These are phyloP conservation scores for Closterium sp. DNA, from an alignment of 139 green algal species.

Conservation along the genomic window DNA sequence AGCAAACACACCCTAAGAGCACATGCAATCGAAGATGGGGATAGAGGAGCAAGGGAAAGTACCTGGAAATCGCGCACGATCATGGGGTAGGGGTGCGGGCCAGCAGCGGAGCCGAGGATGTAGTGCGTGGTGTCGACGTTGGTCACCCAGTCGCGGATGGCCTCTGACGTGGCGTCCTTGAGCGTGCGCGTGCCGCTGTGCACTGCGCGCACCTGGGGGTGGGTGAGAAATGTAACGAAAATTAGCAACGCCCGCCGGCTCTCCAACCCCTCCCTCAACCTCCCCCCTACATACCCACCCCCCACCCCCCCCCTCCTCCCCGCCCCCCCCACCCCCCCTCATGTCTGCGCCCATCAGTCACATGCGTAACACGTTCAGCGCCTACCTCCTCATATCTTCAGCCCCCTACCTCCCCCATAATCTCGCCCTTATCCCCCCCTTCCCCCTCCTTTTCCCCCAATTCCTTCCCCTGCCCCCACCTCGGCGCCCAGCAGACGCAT, in stretches of 20 bases:
- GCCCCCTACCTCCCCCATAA: no score
- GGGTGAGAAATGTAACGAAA: not conserved
- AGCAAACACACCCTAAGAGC: no score
- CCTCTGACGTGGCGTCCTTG: slow-evolving; percentile 96
- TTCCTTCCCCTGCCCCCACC: slow-evolving; percentile 56
- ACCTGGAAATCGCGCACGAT: slow-evolving; percentile 73
- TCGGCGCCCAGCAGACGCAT: slow-evolving; percentile 97
- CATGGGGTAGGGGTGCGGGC: slow-evolving; percentile 98
- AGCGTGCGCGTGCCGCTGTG: slow-evolving; percentile 88
- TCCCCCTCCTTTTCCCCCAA: no score
- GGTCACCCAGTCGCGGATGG: slow-evolving; percentile 99
- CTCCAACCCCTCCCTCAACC: no score
- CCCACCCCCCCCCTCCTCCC: no score
- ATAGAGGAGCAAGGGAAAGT: not conserved
- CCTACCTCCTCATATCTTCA: slow-evolving; percentile 96
- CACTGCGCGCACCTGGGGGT: slow-evolving; percentile 64
- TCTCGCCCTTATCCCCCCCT: no score
- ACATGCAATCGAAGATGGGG: no score
- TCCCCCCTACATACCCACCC: no score
- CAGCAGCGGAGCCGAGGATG: slow-evolving; percentile 94
- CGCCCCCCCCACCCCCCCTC: no score
- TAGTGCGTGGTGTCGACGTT: slow-evolving; percentile 99
- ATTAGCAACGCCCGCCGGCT: no score
- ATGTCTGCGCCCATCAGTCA: slow-evolving; percentile 93
- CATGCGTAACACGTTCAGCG: slow-evolving; percentile 99